Conservation (phyloP, 805 yeast species). For the Metschnikowia dekortorum region DNA sequence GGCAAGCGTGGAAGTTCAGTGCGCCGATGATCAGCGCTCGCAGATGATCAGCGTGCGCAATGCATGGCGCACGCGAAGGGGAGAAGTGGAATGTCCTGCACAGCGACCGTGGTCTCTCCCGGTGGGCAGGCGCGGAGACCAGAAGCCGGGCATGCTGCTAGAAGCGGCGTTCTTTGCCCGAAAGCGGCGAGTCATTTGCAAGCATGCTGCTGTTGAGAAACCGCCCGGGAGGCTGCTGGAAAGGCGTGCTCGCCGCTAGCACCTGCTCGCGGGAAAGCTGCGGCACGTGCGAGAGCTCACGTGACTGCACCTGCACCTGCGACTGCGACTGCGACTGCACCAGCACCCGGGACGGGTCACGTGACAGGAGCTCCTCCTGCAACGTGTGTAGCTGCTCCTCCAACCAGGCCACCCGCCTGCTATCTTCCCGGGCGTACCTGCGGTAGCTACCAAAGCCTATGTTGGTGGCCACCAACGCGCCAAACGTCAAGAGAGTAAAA, state of each 20-base stretch:
- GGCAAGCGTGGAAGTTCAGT: not conserved
- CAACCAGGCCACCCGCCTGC: conserved; percentile 1
- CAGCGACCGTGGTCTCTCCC: no score
- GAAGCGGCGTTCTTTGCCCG: conserved; percentile 4
- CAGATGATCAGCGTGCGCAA: not conserved
- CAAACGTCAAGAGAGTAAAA: conserved; percentile 42
- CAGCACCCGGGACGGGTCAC: not conserved
- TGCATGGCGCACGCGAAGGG: not conserved
- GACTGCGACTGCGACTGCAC: not conserved
- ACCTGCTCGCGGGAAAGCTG: not conserved
- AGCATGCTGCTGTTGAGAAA: conserved; percentile 8
- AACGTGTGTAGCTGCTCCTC: conserved; percentile 1
- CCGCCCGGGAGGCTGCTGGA: conserved; percentile 2
- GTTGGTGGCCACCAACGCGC: conserved; percentile 50
- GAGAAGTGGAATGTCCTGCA: not conserved
- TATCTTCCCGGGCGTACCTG: conserved; percentile 2
- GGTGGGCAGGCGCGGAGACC: no score
- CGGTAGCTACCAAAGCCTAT: conserved; percentile 12
- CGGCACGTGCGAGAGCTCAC: not conserved
- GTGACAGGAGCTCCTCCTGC: not conserved
- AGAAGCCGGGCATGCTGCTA: not conserved
- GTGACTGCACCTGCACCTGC: not conserved
- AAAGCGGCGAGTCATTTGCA: conserved; percentile 8
- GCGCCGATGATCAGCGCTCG: no score
- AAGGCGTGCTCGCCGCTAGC: conserved; percentile 7